Base-by-base conservation (phyloP, 2,329 filamentous ascomycete species). In the Cytospora leucostoma region DNA sequence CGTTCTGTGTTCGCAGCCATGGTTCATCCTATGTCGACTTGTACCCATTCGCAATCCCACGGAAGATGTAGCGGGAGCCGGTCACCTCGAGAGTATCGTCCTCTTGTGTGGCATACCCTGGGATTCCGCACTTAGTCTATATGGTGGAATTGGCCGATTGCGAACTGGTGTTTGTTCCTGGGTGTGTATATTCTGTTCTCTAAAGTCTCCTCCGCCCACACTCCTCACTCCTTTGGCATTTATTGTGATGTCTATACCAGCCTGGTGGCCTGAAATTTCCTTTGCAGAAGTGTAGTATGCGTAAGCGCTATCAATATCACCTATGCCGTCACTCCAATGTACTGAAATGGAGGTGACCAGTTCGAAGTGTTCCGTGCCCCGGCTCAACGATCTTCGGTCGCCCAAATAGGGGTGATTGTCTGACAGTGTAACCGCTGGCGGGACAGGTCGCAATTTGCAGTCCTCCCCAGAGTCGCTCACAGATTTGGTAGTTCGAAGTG, bases 1-100 rank as follows among this genome's bases (percentile, higher is more conserved):
- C 72, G 72, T 44, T 74, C 71, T 50, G 61, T 53, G 35, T 65
- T 53, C 34, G 73, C 72, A 51, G 78, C 77, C 77, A 77, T 80
- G 66, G 66, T 62, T 58, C 52, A 62, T 35, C 60, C 59, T 19
- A n/a, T 8, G 44, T 11, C 7, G 44, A 17, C 21, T 47, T 19
- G 44, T 47, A 47, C 44, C 44, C 44, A 47, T 10, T 7, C 44
- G 44, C n/a, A 8, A n/a, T 19, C 21, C n/a, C n/a, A 21, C 7
- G 40, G 40, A 44, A 19, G 4, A 21, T 47, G 11, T 8, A 47
- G 21, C 8, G n/a, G n/a, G 44, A 21, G n/a, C 44, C 44, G n/a
- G n/a, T 47, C n/a, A 21, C 44, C 44, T 47, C 8, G 8, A 19
- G 4, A 47, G 44, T 47, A 19, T 5, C n/a, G 44, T 47, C n/a